These are phyloP conservation scores for Colletotrichum sp. DNA, from an alignment of 2,329 filamentous ascomycete species.

Conservation along the genomic window DNA sequence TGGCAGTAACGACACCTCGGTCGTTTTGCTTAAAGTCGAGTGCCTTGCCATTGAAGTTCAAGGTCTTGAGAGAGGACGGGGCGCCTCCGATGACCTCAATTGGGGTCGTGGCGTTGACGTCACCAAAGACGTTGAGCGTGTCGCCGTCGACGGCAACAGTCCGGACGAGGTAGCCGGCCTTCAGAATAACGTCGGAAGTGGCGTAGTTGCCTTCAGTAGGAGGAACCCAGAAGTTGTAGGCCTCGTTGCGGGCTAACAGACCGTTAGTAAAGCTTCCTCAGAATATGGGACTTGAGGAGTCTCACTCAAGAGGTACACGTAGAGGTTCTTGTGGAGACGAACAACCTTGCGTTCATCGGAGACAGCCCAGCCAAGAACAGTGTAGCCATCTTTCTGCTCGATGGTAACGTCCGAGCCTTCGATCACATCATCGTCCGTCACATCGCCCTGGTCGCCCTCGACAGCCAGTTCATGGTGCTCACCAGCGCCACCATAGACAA, in stretches of 20 bases:
- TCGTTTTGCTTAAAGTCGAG: conserved; percentile 21
- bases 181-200: conserved; percentile 25
- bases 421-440: conserved; percentile 3
- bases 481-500: conserved; percentile 64
- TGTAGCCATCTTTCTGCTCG: conserved; percentile 13
- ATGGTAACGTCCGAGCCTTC: conserved; percentile 12
- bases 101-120: conserved; percentile 25
- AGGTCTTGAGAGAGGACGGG: conserved; percentile 11
- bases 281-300: neutral
- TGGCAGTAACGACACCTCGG: conserved; percentile 22
- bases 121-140: conserved; percentile 25
- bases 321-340: conserved; percentile 6
- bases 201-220: conserved; percentile 19
- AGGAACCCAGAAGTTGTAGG: conserved; percentile 28
- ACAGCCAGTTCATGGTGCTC: conserved; percentile 66
- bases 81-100: conserved; percentile 27
- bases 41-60: conserved; percentile 23
- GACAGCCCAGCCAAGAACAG: conserved; percentile 18
- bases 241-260: conserved; percentile 24
- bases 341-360: conserved; percentile 20
- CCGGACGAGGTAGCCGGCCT: conserved; percentile 27
- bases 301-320: conserved; percentile 34
- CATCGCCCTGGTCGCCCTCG: neutral
- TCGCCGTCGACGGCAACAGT: conserved; percentile 18
- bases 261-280: neutral